Evolutionary conservation across 1,284 basidiomycete species (phyloP).

Genomic region (Trametes hirsuta): DNA sequence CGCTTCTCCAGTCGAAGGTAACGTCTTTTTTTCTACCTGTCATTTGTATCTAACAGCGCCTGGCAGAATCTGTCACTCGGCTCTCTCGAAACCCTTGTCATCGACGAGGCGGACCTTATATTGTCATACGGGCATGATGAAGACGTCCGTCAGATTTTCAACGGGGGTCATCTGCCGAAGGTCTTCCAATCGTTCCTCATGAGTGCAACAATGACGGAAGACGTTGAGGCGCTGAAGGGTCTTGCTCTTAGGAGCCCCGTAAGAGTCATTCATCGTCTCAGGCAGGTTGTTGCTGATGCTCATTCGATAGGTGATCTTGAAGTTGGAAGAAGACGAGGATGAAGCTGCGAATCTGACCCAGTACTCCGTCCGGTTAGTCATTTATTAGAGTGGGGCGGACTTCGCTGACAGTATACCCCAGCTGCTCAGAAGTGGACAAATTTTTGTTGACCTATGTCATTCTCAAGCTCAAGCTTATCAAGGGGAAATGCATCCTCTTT

Average conservation of each 20-base stretch:
- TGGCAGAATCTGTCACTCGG: conserved; percentile 60
- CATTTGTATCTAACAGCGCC: not conserved
- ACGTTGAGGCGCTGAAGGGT: conserved; percentile 91
- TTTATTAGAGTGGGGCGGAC: not conserved
- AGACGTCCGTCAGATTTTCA: conserved; percentile 86
- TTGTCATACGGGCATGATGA: conserved; percentile 97
- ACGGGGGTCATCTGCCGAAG: conserved; percentile 79
- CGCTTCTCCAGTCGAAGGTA: conserved; percentile 81
- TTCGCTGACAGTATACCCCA: conserved; percentile 33
- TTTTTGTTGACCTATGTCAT: conserved; percentile 95
- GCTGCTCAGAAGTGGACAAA: conserved; percentile 93
- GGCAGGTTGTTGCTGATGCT: conserved; percentile 18
- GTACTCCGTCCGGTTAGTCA: conserved; percentile 72
- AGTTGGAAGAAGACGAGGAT: conserved; percentile 84
- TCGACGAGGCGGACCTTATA: conserved; percentile 98
- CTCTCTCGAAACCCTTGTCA: conserved; percentile 84
- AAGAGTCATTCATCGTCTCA: conserved; percentile 33
- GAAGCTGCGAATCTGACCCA: conserved; percentile 83
- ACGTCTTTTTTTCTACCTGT: not conserved
- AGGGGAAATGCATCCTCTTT: conserved; percentile 96
- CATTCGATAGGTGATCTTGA: conserved; percentile 71
- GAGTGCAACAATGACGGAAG: conserved; percentile 98
- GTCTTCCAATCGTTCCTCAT: conserved; percentile 95
- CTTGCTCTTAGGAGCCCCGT: conserved; percentile 88
- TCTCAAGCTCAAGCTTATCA: conserved; percentile 91